phyloP scores from a whole-genome alignment of 2,329 filamentous ascomycete genomes.

The Epichloe uncinata region DNA sequence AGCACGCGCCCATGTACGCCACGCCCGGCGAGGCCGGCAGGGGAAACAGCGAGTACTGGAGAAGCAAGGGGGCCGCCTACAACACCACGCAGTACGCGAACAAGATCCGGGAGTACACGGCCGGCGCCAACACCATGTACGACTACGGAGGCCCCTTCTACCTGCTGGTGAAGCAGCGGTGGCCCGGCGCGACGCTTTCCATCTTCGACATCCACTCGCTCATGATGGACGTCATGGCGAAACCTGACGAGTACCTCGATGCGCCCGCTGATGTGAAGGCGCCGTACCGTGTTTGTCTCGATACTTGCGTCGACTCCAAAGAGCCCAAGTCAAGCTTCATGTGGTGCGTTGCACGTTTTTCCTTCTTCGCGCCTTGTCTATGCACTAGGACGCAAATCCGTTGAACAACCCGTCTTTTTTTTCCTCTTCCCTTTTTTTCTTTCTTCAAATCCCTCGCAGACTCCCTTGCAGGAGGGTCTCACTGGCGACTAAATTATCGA shows the following conservation, averaged over 20 bases:
- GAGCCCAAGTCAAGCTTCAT: conserved; percentile 45
- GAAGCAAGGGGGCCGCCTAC: conserved; percentile 30
- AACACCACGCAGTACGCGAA: conserved; percentile 33
- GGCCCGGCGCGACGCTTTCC: conserved; percentile 47
- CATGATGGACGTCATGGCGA: conserved; percentile 49
- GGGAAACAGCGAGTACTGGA: conserved; percentile 27
- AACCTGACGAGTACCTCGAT: conserved; percentile 48
- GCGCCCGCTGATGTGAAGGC: conserved; percentile 49
- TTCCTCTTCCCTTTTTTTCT: neutral
- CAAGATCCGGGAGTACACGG: conserved; percentile 34
- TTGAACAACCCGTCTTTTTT: neutral
- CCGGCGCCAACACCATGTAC: conserved; percentile 34
- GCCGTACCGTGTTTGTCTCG: conserved; percentile 40
- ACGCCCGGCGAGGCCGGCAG: conserved; percentile 1
- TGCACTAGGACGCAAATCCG: too few relatives aligned
- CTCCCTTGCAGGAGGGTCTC: too few relatives aligned
- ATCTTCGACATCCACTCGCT: conserved; percentile 55
- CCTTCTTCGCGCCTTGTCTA: neutral
- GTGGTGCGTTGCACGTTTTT: conserved; percentile 37
- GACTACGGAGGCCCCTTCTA: conserved; percentile 37
- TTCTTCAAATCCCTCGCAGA: too few relatives aligned
- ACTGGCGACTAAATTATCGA: neutral
- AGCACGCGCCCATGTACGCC: conserved; percentile 54
- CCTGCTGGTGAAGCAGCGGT: conserved; percentile 28
- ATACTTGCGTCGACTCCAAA: conserved; percentile 24